Percentiles rank a stretch among this genome's conserved stretches.
Conservation (phyloP, 75 land plant species). For the Pinus tabuliformis region DNA sequence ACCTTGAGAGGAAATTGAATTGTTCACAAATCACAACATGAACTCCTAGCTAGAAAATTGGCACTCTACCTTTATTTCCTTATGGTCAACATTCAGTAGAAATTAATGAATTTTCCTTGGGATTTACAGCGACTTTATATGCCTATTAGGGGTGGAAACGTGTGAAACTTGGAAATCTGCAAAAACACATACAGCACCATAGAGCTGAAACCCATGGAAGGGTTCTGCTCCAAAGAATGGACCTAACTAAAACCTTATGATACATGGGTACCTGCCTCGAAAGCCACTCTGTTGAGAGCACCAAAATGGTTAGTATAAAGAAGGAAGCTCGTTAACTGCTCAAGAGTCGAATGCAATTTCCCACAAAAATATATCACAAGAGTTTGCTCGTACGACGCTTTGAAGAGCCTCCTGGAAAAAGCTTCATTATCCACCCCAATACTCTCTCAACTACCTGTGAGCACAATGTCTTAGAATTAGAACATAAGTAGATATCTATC, state of each 20-base stretch:
- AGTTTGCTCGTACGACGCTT: conserved; percentile 82
- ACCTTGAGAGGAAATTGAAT: not conserved
- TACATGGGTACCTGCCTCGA: not conserved
- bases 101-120: not conserved
- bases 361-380: conserved; percentile 27
- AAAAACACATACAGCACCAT: not conserved
- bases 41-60: not conserved
- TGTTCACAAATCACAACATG: not conserved
- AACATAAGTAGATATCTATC: not conserved
- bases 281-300: conserved; percentile 8
- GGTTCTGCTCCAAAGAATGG: conserved; percentile 6
- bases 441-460: conserved; percentile 91
- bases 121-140: not conserved
- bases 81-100: not conserved
- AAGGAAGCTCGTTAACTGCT: not conserved
- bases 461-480: not conserved
- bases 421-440: conserved; percentile 95
- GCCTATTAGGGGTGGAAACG: not conserved
- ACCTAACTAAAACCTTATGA: conserved; percentile 1
- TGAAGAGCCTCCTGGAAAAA: conserved; percentile 91
- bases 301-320: conserved; percentile 3
- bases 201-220: not conserved
- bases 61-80: conserved; percentile 5
- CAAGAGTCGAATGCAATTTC: not conserved
- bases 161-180: not conserved